Base-by-base conservation (phyloP, 2,329 filamentous ascomycete genomes). In the Nemania abortiva region DNA sequence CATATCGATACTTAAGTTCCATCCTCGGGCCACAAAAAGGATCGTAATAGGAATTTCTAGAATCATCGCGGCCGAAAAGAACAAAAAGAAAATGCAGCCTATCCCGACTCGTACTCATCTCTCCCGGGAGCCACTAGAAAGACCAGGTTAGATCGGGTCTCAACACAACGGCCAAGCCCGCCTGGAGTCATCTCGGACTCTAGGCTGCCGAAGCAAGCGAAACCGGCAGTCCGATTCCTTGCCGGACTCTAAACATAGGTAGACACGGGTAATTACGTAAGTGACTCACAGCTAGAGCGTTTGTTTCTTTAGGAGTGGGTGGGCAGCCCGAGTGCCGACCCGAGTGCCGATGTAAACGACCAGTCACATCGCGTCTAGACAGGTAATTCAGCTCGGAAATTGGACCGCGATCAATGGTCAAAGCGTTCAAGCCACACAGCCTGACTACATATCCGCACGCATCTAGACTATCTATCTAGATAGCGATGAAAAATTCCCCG, bases 111-210 rank as follows among this genome's bases (percentile, higher is more conserved):
- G 45, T 37, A 34, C 27, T 50, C 52, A 50, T 37, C 5, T 53
- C 20, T 34, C 15, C 63, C 56, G 56, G 57, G n/a, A 24, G 42
- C 57, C 52, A 52, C 55, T 29, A 52, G 4, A 20, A 15, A 50
- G n/a, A 5, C 20, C 20, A 20, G 13, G 4, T 11, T 18, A 34
- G 29, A 45, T 37, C 58, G n/a, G 47, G 55, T 29, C 20, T 49
- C 65, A 54, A 55, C 39, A 24, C 31, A 34, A 34, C 27, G 52
- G 61, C 60, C 59, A 59, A 55, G 45, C 39, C 65, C 54, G 39
- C 6, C 57, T 27, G 15, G 29, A 39, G 15, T 6, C 45, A 50
- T 29, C n/a, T 60, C 45, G 53, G 60, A 31, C 13, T 39, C 24
- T 20, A 7, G 52, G 50, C 22, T 52, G 58, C 57, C 58, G 53